A percentile compares a stretch with the other conserved stretches of the same genome.
Conservation (phyloP, 495 filamentous ascomycete species). For the Daldinia concentrica region DNA sequence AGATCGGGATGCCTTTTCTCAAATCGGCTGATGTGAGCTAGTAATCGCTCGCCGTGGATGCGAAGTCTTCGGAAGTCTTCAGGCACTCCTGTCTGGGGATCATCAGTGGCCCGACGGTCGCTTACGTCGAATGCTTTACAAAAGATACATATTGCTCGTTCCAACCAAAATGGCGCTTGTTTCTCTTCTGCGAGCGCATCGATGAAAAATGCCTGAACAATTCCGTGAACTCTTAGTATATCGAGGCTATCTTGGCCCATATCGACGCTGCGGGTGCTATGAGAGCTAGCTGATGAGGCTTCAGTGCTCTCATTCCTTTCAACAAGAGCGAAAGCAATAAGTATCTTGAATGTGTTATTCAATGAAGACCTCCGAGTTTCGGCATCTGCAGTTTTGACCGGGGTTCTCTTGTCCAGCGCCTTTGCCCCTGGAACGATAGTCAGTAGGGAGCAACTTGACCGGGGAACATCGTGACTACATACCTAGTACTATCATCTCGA, state of each 20-base stretch:
- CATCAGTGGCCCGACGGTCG: constrained; percentile 64
- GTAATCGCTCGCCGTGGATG: constrained; percentile 70
- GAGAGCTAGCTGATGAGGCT: constrained; percentile 51
- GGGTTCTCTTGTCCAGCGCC: constrained; percentile 63
- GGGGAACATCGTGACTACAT: constrained; percentile 26
- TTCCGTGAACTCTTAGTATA: constrained; percentile 77
- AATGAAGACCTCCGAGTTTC: constrained; percentile 55
- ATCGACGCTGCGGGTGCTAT: constrained; percentile 54
- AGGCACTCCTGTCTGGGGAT: constrained; percentile 66
- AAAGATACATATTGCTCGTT: constrained; percentile 67
- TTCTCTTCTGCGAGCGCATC: constrained; percentile 69
- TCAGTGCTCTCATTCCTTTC: constrained; percentile 68
- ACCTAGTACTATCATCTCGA: constrained; percentile 77
- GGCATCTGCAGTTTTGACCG: constrained; percentile 66
- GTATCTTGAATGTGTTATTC: constrained; percentile 71
- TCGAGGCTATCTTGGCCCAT: constrained; percentile 66
- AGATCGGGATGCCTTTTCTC: constrained; percentile 53
- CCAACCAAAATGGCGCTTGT: constrained; percentile 69
- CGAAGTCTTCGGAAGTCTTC: constrained; percentile 77
- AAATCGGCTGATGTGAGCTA: constrained; percentile 57
- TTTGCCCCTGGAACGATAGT: constrained; percentile 51
- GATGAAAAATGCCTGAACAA: constrained; percentile 82
- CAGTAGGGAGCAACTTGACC: not conserved
- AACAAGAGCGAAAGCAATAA: constrained; percentile 76
- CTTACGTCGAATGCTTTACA: constrained; percentile 71